A percentile compares a stretch with the other conserved stretches of the same genome.
These are phyloP conservation scores for Moesziomyces parantarcticus DNA, from an alignment of 1,284 basidiomycete species.

Conservation along the genomic window DNA sequence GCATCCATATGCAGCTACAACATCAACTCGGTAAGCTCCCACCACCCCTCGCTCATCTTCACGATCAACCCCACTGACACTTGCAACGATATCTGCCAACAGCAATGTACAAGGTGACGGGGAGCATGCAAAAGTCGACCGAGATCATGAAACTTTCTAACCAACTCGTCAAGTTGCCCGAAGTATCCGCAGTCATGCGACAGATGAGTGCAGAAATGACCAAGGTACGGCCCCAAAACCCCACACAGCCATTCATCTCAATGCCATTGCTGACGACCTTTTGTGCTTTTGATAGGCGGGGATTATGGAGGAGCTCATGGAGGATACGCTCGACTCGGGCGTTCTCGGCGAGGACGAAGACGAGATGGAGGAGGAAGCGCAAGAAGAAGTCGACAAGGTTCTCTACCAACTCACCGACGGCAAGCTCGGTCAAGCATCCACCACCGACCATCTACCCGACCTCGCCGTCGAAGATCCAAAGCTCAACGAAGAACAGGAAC, in stretches of 20 bases:
- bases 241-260: neutral
- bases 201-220: conserved; percentile 99
- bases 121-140: conserved; percentile 93
- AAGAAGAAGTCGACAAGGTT: conserved; percentile 96
- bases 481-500: conserved; percentile 46
- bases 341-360: conserved; percentile 78
- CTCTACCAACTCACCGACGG: conserved; percentile 95
- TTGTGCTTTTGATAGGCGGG: conserved; percentile 60
- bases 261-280: no score
- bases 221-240: conserved; percentile 71
- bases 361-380: conserved; percentile 94
- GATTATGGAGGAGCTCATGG: conserved; percentile 70
- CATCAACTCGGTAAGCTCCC: conserved; percentile 87
- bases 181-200: conserved; percentile 90
- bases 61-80: neutral
- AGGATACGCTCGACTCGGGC: conserved; percentile 69
- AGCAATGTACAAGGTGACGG: conserved; percentile 98
- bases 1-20: conserved; percentile 87
- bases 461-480: conserved; percentile 46
- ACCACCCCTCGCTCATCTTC: neutral
- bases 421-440: conserved; percentile 71
- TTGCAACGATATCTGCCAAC: neutral
- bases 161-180: conserved; percentile 87
- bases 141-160: conserved; percentile 99
- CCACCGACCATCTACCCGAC: conserved; percentile 56